Evolutionary conservation across 2,329 filamentous ascomycete species (phyloP).

Genomic region (Diplodia scrobiculata): DNA sequence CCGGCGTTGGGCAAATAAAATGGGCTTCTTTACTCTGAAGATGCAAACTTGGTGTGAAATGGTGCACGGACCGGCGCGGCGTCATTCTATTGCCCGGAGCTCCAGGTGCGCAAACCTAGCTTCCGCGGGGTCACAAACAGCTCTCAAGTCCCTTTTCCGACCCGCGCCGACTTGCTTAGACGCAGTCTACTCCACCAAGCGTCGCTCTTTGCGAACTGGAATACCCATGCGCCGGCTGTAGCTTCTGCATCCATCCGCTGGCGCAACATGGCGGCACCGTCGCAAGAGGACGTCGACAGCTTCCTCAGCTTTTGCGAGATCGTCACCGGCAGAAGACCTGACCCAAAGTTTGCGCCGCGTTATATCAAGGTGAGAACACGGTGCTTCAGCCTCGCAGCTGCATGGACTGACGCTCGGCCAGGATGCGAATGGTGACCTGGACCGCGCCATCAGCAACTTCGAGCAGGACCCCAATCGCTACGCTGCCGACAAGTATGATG

Average conservation of each 20-base stretch:
- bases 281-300: conserved; percentile 23
- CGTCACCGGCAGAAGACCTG: conserved; percentile 1
- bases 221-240: not conserved
- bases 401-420: conserved; percentile 10
- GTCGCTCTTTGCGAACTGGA: not conserved
- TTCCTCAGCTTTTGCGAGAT: conserved; percentile 15
- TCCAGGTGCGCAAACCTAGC: not conserved
- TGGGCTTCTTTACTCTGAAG: not conserved
- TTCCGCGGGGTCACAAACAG: conserved; percentile 18
- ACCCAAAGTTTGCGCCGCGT: conserved; percentile 13
- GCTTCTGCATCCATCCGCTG: not conserved
- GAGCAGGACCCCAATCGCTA: conserved; percentile 28
- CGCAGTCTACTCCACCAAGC: not conserved
- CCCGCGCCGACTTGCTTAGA: conserved; percentile 5
- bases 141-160: not conserved
- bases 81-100: conserved; percentile 3
- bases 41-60: not conserved
- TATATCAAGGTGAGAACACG: conserved; percentile 17
- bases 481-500: conserved; percentile 27
- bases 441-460: conserved; percentile 25
- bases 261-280: conserved; percentile 24
- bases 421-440: conserved; percentile 26
- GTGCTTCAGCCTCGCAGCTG: not conserved
- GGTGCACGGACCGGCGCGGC: conserved; percentile 5
- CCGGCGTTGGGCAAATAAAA: conserved; percentile 7